Base-by-base conservation (phyloP, 2,329 filamentous ascomycete species). In the Pseudopithomyces maydicus region DNA sequence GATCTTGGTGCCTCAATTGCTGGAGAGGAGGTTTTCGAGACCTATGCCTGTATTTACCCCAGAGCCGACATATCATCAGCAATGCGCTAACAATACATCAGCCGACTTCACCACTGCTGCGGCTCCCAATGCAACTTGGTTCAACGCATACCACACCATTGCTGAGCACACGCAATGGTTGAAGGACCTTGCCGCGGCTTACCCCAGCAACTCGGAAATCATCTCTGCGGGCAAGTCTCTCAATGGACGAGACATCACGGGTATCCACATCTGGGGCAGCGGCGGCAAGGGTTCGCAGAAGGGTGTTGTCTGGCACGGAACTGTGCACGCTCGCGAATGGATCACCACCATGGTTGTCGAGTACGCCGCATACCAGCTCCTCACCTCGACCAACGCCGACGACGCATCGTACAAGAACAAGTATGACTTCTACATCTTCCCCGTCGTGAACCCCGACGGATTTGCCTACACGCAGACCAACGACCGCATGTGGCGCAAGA, bases 381-480 rank as follows among this genome's bases (percentile, higher is more conserved):
- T 77, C 14, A 71, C 69, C 14, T 64, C 67, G 6, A 70, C 71
- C 2, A 68, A 74, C 44, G 45, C 72, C 12, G 62, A 64, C 1
- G 66, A 67, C 41, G 65, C 67, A 2, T 67, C 72, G 1, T 80
- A 84, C 52, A 78, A 89, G 22, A 80, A 88, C 71, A 84, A 79
- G 54, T 88, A 86, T 67, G 88, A 90, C 73, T 87, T 87, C 62
- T 88, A 87, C 71, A 81, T 90, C 62, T 69, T 75, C 58, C 74
- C 74, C 7, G 65, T 76, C n/a, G 72, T 75, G 22, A 77, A 77
- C 63, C 74, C 74, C 1, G 73, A 76, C 48, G 74, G 74, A 54
- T 77, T 77, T 58, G 69, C 72, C 43, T 77, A 71, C 64, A 68
- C 71, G 3, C 75, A 77, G 51, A 65, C 69, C n/a, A 72, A 55